These are phyloP conservation scores for Rubia tinctorum DNA, from an alignment of 305 asterid species.

Conservation along the genomic window DNA sequence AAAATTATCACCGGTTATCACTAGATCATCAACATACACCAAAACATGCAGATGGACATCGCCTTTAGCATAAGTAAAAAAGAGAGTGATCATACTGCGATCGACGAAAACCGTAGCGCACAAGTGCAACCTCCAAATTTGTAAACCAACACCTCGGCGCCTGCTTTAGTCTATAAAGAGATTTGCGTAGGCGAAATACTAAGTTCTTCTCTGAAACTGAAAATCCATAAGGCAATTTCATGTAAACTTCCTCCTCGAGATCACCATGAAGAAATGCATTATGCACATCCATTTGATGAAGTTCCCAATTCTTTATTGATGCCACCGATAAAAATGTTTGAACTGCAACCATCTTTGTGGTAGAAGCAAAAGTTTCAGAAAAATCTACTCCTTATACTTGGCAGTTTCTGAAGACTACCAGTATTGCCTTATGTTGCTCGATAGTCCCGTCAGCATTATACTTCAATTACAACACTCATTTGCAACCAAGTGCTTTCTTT, in stretches of 20 bases:
- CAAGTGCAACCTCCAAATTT: not conserved
- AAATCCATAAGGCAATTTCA: no score
- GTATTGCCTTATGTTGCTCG: not conserved
- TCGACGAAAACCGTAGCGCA: not conserved
- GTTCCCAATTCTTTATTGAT: not conserved
- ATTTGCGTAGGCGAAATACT: no score
- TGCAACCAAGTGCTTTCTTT: not conserved
- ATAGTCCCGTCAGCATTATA: not conserved
- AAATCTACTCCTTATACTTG: not conserved
- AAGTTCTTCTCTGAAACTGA: no score
- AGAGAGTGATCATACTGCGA: not conserved
- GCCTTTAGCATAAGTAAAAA: not conserved
- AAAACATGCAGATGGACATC: no score
- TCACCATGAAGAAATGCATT: not conserved
- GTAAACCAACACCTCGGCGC: not conserved
- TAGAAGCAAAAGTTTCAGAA: no score
- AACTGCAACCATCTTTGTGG: no score
- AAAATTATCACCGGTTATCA: not conserved
- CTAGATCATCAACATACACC: no score
- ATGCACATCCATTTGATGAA: not conserved
- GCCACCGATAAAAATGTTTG: not conserved
- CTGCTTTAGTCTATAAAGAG: not conserved
- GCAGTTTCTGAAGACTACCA: not conserved
- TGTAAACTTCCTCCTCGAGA: not conserved
- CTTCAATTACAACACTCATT: no score